phyloP scores from a whole-genome alignment of 345 rosid genomes.

The Populus alba region DNA sequence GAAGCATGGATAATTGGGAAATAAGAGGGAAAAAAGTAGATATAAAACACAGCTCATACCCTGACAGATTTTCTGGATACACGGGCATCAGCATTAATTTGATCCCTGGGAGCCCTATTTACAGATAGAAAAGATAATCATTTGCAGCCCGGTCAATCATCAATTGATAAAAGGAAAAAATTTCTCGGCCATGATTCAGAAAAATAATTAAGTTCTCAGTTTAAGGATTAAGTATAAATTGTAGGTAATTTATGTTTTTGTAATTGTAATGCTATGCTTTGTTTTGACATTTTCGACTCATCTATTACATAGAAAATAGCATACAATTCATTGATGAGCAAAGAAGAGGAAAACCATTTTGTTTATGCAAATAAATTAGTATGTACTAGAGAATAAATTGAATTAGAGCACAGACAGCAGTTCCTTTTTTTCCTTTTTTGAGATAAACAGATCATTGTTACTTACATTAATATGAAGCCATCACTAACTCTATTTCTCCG shows the following conservation, averaged over 20 bases:
- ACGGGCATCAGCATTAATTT: slow-evolving; percentile 26
- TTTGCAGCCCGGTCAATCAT: not conserved
- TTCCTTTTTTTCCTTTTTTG: not conserved
- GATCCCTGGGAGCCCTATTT: slow-evolving; percentile 42
- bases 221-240: not conserved
- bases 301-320: not conserved
- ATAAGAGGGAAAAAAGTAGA: not conserved
- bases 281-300: not conserved
- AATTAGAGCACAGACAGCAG: not conserved
- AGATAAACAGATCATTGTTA: not conserved
- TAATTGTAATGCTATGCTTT: not conserved
- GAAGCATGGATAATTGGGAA: not conserved
- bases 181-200: not conserved
- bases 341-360: not conserved
- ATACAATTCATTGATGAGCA: not conserved
- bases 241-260: not conserved
- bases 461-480: slow-evolving; percentile 48
- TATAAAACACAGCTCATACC: slow-evolving; percentile 37
- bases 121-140: slow-evolving; percentile 15
- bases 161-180: not conserved
- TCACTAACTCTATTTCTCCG: slow-evolving; percentile 45
- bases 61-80: slow-evolving; percentile 41
- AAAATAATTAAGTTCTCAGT: not conserved
- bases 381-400: not conserved
- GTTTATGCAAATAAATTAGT: not conserved